phyloP scores from a whole-genome alignment of 345 rosid genomes.

The Populus deltoides region DNA sequence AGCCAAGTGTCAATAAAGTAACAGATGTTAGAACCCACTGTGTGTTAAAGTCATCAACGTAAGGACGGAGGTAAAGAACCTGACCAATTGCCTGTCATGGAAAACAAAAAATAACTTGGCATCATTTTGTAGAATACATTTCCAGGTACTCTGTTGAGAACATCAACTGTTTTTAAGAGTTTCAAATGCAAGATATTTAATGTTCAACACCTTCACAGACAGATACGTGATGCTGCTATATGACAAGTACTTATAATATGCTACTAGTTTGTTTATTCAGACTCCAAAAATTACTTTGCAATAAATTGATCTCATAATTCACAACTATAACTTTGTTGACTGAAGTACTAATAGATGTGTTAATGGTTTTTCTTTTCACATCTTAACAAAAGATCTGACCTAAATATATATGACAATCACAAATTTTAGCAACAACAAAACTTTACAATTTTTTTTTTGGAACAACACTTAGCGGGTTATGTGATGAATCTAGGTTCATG shows the following conservation, averaged over 20 bases:
- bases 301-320: background rate
- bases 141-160: background rate
- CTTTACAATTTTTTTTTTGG: too few relatives aligned
- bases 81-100: constrained; percentile 82
- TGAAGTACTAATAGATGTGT: background rate
- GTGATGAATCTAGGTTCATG: constrained; percentile 5
- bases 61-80: constrained; percentile 86
- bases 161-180: background rate
- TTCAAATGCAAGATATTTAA: background rate
- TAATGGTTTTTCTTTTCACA: background rate
- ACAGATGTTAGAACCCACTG: constrained; percentile 90
- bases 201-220: background rate
- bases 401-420: background rate
- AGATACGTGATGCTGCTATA: background rate
- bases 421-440: constrained; percentile 2
- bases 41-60: constrained; percentile 75
- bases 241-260: background rate
- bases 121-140: background rate
- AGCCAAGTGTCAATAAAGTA: constrained; percentile 74
- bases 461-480: background rate
- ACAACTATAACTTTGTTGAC: background rate
- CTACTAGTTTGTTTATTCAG: background rate
- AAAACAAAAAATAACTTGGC: constrained; percentile 6
- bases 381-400: background rate
- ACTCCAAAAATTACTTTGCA: background rate